phyloP scores from a whole-genome alignment of 202 grass and related monocot genomes.

The Elaeis oleifera region DNA sequence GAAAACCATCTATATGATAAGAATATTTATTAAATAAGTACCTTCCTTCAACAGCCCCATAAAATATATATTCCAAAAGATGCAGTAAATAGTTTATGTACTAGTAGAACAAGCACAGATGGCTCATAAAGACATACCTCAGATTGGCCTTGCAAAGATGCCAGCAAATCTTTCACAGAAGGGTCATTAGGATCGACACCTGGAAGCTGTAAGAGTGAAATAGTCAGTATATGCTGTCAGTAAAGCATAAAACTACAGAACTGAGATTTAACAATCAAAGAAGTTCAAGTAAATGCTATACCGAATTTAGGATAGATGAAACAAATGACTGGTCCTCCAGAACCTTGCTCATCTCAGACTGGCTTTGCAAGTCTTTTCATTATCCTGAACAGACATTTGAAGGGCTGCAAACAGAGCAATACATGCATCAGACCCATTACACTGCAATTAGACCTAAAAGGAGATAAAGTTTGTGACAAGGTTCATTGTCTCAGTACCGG shows the following conservation, averaged over 20 bases:
- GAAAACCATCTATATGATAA: no score
- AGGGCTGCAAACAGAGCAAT: constrained; percentile 42
- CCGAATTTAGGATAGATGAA: constrained; percentile 92
- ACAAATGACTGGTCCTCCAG: constrained; percentile 90
- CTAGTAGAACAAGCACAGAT: no score
- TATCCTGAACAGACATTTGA: constrained; percentile 91
- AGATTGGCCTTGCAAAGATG: constrained; percentile 61
- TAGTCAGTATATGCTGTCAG: neutral
- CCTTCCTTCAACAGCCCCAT: no score
- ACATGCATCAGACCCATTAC: constrained; percentile 11
- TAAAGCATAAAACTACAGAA: no score
- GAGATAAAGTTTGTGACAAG: no score
- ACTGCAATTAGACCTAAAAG: neutral
- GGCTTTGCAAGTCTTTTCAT: constrained; percentile 19
- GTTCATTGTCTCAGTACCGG: no score
- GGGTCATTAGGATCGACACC: constrained; percentile 97
- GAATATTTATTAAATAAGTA: no score
- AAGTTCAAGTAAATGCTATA: constrained; percentile 20
- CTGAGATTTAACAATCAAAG: no score
- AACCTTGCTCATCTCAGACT: constrained; percentile 85
- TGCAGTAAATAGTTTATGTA: no score
- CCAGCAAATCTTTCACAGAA: constrained; percentile 83
- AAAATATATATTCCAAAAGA: no score
- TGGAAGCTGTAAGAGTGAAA: constrained; percentile 54
- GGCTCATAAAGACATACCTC: constrained; percentile 33